These are phyloP conservation scores for Lactifluus pinguis DNA, from an alignment of 768 basidiomycete species.

Conservation along the genomic window DNA sequence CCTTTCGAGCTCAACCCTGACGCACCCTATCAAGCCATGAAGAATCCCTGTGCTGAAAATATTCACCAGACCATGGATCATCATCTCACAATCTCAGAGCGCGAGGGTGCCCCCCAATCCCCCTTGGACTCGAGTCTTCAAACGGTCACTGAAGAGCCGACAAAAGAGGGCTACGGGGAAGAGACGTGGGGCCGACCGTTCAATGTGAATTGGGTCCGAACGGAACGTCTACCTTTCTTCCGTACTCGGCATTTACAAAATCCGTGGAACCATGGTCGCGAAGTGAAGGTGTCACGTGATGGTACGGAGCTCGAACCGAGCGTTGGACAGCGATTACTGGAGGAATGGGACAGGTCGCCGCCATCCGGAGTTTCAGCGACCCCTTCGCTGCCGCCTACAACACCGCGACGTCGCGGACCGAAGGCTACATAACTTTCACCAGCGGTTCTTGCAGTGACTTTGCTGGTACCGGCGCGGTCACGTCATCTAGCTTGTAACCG, in stretches of 20 bases:
- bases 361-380: conserved; percentile 11
- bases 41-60: conserved; percentile 11
- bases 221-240: conserved; percentile 60
- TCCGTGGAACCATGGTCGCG: conserved; percentile 83
- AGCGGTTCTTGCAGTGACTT: no score
- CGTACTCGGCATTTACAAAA: conserved; percentile 77
- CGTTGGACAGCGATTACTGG: conserved; percentile 57
- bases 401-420: background rate
- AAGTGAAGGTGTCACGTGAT: conserved; percentile 77
- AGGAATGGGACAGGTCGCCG: conserved; percentile 48
- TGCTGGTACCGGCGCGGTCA: no score
- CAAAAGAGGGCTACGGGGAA: conserved; percentile 23
- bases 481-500: no score
- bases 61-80: background rate
- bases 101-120: background rate
- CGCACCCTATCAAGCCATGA: conserved; percentile 33
- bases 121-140: background rate
- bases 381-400: background rate
- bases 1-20: conserved; percentile 33
- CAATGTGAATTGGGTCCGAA: conserved; percentile 74
- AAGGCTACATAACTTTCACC: conserved; percentile 1
- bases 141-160: conserved; percentile 13
- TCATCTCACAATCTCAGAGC: background rate
- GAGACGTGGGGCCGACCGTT: conserved; percentile 68
- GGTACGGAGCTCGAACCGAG: conserved; percentile 87